Percentiles rank a stretch among this genome's conserved stretches.
Conservation (phyloP, 2,329 filamentous ascomycete genomes). For the Cercospora sojina region DNA sequence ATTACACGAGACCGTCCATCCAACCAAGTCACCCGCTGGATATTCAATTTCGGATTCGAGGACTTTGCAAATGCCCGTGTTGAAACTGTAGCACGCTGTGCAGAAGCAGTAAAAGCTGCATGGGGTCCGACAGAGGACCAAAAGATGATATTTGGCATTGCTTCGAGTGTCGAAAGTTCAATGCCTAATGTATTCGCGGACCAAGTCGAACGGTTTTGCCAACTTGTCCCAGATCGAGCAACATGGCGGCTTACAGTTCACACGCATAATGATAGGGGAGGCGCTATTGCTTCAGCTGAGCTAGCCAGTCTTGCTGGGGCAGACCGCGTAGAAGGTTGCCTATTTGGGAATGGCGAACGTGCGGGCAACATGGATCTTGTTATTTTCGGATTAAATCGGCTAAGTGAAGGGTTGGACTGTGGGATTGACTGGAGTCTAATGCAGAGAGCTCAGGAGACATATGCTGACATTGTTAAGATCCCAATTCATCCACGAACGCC, state of each 20-base stretch:
- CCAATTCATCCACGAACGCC: slow-evolving; percentile 84
- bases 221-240: no score
- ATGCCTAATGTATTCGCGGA: slow-evolving; percentile 92
- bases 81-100: slow-evolving; percentile 78
- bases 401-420: no score
- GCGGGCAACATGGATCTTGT: slow-evolving; percentile 96
- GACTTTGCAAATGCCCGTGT: slow-evolving; percentile 86
- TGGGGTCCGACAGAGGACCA: slow-evolving; percentile 79
- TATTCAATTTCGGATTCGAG: slow-evolving; percentile 80
- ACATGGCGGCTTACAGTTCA: no score
- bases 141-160: slow-evolving; percentile 93
- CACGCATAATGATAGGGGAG: slow-evolving; percentile 91
- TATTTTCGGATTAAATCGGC: slow-evolving; percentile 87
- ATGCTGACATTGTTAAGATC: no score
- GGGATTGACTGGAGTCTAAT: slow-evolving; percentile 80
- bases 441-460: slow-evolving; percentile 88
- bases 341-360: slow-evolving; percentile 92
- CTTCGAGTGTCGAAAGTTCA: slow-evolving; percentile 90
- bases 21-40: no score
- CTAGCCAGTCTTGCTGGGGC: slow-evolving; percentile 97
- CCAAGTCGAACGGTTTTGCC: no score
- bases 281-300: slow-evolving; percentile 84
- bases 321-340: slow-evolving; percentile 87
- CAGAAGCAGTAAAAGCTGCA: slow-evolving; percentile 87
- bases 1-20: no score